Evolutionary conservation across 768 basidiomycete species (phyloP).

Genomic region (Tulasnella sp.): DNA sequence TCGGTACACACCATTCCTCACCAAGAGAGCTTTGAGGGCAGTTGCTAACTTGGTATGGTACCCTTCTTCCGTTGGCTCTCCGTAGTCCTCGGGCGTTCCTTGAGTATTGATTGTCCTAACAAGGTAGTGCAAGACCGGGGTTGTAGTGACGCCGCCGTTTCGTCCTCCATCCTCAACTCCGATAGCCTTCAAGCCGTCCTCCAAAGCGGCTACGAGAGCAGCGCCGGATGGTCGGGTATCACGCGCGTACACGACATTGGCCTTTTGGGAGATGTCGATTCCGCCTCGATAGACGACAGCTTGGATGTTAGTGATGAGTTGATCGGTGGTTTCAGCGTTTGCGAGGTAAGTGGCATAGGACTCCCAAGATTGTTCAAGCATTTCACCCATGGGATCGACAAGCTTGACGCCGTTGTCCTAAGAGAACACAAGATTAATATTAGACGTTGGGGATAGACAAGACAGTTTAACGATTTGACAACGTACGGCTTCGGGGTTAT

Average conservation of each 20-base stretch:
- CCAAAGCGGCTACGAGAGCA: conserved; percentile 59
- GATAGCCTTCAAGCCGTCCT: conserved; percentile 71
- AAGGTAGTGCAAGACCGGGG: conserved; percentile 91
- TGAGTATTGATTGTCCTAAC: conserved; percentile 83
- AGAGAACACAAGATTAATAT: background rate
- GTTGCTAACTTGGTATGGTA: conserved; percentile 72
- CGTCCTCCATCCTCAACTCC: conserved; percentile 42
- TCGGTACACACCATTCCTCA: conserved; percentile 30
- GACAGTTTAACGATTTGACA: background rate
- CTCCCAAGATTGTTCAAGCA: conserved; percentile 94
- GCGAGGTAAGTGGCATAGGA: conserved; percentile 72
- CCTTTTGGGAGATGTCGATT: conserved; percentile 69
- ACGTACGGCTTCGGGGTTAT: conserved; percentile 89
- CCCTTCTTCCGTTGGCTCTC: conserved; percentile 67
- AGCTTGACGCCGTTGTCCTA: conserved; percentile 99
- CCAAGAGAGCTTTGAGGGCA: conserved; percentile 81
- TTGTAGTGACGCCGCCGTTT: conserved; percentile 79
- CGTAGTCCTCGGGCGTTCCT: conserved; percentile 64
- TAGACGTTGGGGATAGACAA: background rate
- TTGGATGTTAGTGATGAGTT: conserved; percentile 56
- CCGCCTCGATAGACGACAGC: conserved; percentile 48
- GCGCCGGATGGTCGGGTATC: conserved; percentile 89
- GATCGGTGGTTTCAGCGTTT: conserved; percentile 64
- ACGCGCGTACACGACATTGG: conserved; percentile 78
- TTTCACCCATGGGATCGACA: conserved; percentile 93